These are phyloP conservation scores for Fusarium hostae DNA, from an alignment of 2,329 filamentous ascomycete genomes.

Conservation along the genomic window DNA sequence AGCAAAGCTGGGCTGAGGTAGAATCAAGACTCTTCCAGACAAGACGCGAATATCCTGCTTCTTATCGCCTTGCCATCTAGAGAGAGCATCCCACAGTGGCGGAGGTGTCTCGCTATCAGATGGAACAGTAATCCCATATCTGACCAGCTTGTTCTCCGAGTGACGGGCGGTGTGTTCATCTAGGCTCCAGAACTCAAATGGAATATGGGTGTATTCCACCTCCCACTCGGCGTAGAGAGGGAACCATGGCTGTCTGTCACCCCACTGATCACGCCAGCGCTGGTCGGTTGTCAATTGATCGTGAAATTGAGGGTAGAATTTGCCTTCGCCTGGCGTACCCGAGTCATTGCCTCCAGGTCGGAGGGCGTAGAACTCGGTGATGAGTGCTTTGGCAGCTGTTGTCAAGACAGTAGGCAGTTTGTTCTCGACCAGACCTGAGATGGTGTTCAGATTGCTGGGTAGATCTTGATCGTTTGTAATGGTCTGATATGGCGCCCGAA, in stretches of 20 bases:
- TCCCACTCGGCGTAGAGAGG: slow-evolving; percentile 59
- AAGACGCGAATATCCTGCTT: slow-evolving; percentile 42
- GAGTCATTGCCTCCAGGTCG: neutral
- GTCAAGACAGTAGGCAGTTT: neutral
- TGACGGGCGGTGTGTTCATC: slow-evolving; percentile 36
- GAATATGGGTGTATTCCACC: slow-evolving; percentile 54
- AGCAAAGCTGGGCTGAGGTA: slow-evolving; percentile 54
- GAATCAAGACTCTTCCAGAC: slow-evolving; percentile 52
- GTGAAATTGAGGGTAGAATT: slow-evolving; percentile 1
- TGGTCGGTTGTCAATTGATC: neutral
- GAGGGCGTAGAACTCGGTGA: neutral
- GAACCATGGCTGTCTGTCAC: slow-evolving; percentile 51
- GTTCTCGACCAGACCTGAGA: rapidly evolving
- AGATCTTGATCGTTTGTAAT: neutral
- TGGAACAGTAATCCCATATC: neutral
- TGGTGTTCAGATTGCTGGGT: neutral
- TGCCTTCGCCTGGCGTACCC: rapidly evolving
- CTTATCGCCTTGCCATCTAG: neutral
- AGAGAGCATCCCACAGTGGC: neutral
- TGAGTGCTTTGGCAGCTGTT: neutral
- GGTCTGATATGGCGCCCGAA: slow-evolving; percentile 4
- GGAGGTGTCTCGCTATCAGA: neutral
- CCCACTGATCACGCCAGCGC: slow-evolving; percentile 2
- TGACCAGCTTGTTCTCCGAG: neutral
- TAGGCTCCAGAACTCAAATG: slow-evolving; percentile 48